Percentiles rank a stretch among this genome's conserved stretches.
phyloP scores from a whole-genome alignment of 768 basidiomycete species.

The Naganishia friedmannii region DNA sequence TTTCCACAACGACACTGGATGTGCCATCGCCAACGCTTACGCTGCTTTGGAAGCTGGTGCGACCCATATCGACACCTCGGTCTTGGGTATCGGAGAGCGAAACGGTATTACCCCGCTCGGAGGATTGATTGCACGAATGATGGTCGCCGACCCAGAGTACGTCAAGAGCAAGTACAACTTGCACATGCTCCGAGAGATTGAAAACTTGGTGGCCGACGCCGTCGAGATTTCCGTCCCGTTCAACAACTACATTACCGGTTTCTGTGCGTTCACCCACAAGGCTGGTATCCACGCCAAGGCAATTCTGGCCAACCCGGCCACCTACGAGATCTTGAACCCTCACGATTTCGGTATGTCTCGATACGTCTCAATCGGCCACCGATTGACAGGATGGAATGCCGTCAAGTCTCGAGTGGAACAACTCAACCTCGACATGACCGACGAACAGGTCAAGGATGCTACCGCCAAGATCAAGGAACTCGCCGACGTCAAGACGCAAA shows the following conservation, averaged over 20 bases:
- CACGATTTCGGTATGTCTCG: slow-evolving; percentile 97
- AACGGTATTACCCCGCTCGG: slow-evolving; percentile 98
- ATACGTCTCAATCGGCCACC: slow-evolving; percentile 85
- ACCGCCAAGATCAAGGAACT: slow-evolving; percentile 99
- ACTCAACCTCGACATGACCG: slow-evolving; percentile 79
- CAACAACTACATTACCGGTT: slow-evolving; percentile 69
- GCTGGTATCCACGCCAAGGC: slow-evolving; percentile 99
- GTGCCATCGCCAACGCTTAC: slow-evolving; percentile 96
- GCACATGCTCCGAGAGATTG: slow-evolving; percentile 92
- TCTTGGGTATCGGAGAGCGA: slow-evolving; percentile 89
- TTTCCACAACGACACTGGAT: slow-evolving; percentile 90
- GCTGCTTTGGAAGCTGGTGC: slow-evolving; percentile 97
- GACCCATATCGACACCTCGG: slow-evolving; percentile 93
- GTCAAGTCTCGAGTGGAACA: slow-evolving; percentile 99
- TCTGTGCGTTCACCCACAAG: slow-evolving; percentile 99
- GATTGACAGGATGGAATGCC: slow-evolving; percentile 55
- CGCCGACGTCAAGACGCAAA: slow-evolving; percentile 95
- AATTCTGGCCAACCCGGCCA: slow-evolving; percentile 97
- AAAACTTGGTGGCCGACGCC: slow-evolving; percentile 97
- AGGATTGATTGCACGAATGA: slow-evolving; percentile 88
- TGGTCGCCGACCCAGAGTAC: slow-evolving; percentile 95
- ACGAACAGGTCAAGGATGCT: slow-evolving; percentile 95
- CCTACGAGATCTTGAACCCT: slow-evolving; percentile 98
- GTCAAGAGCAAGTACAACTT: slow-evolving; percentile 99
- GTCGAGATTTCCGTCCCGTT: slow-evolving; percentile 98